Evolutionary conservation across 129 eudicot species (phyloP), one percentile per base, ranked within the genome.

Genomic region (Solidago caesia): DNA sequence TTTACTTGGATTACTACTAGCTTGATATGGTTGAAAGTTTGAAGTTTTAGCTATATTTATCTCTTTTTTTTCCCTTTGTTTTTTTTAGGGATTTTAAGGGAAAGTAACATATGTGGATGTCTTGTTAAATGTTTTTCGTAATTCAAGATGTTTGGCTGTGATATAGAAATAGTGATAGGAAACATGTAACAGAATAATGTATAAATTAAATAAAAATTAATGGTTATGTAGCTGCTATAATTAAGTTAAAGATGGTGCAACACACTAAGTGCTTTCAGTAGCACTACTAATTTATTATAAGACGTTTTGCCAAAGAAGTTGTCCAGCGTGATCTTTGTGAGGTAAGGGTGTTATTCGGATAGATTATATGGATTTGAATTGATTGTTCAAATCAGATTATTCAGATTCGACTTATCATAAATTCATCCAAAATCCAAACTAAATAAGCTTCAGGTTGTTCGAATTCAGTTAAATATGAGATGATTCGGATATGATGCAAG

Each of bases 1-100:
- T 33, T 11, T 70, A 69, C 72, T 46, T 79, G 44, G 79, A 73
- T 73, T 79, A 59, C 75, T 73, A 73, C 75, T 73, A 73, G 74
- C 63, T 68, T 44, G 16, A 13, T 15, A 51, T 10, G 7, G 26
- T 67, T 27, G 11, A 21, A 16, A 68, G 42, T 63, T 64, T 64
- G 51, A 46, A 52, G 39, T 44, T 41, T 49, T 75, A 55, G 67
- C 27, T 61, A 64, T 25, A 1, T 12, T 21, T 52, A 71, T 43
- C 52, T 53, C 33, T 33, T 67, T 8, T 64, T 63, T 64, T 45
- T 11, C 49, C 60, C 25, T 45, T 33, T 29, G 44, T 69, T 69
- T 55, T 72, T 72, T 64, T 7, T 79, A 65, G 63, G 74, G 68
- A 64, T 21, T 65, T 59, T 72, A 65, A 44, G 53, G 78, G 45